Base-by-base conservation (phyloP, 2,329 filamentous ascomycete species). In the Trichoderma arundinaceum region DNA sequence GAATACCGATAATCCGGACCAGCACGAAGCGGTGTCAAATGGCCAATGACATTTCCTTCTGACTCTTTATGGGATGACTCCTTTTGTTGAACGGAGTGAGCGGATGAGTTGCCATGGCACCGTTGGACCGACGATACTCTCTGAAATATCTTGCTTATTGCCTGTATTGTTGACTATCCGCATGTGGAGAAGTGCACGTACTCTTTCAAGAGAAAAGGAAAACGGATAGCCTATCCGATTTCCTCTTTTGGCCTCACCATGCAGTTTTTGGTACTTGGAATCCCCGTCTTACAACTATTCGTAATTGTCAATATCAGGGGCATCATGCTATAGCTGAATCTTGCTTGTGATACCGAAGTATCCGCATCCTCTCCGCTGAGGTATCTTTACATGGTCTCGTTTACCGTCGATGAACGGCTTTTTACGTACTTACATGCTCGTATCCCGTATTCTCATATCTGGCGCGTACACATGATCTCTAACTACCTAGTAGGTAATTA, bases 281-380 rank as follows among this genome's bases (percentile, higher is more conserved):
- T 33, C 15, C 19, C 41, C 22, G 19, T 9, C 33, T 38, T 35
- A 32, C 41, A 44, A 43, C n/a, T 17, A 8, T 9, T n/a, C 15
- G 41, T n/a, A 15, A 43, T 32, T 41, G 10, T 35, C 22, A 44
- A 46, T 7, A 38, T 46, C 32, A 46, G 48, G 58, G 58, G 38
- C 17, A 57, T 44, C 46, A 22, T 32, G 38, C 48, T 41, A 22
- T 22, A 17, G 7, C 19, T 32, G 1, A 38, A 7, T 35, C 39
- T 33, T 44, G 22, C 38, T 44, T 62, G 46, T 62, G 48, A 62
- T 52, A 41, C 58, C 58, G 58, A 52, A 43, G 22, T 10, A n/a
- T 8, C 58, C 58, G 58, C 35, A 0, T 10, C 1, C 15, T 35
- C 38, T 13, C 38, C 22, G n/a, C 38, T 53, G 48, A 43, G 15